Conservation (phyloP, 192 early-diverging fungal species). For the Rhizoclosmatium globosum region DNA sequence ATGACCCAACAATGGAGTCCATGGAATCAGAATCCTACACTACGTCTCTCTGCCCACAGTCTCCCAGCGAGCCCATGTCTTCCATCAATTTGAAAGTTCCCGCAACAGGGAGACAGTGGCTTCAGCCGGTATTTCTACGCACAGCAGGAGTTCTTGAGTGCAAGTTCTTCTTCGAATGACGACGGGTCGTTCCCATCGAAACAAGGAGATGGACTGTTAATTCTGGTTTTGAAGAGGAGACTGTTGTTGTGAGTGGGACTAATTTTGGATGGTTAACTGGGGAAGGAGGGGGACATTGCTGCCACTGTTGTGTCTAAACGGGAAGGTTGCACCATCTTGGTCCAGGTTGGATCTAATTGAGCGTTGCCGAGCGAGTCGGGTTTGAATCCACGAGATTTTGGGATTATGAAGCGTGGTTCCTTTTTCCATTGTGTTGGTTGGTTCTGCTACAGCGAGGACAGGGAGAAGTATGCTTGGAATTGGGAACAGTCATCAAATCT, state of each 20-base stretch:
- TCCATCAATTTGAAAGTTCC: neutral
- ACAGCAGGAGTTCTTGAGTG: slow-evolving; percentile 5
- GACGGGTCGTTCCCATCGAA: no score
- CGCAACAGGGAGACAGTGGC: neutral
- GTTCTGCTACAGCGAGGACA: neutral
- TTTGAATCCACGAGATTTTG: neutral
- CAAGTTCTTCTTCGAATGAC: no score
- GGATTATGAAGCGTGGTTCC: slow-evolving; percentile 18
- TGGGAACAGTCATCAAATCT: neutral
- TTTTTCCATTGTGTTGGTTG: neutral
- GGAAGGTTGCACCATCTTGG: no score
- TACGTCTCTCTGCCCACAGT: neutral
- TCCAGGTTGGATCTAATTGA: slow-evolving; percentile 7
- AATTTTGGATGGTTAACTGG: neutral
- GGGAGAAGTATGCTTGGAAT: neutral
- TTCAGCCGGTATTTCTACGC: slow-evolving; percentile 24
- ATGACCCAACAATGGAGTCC: slow-evolving; percentile 18
- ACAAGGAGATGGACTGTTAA: neutral
- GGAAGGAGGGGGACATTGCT: no score
- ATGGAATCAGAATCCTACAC: neutral
- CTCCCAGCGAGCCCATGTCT: neutral
- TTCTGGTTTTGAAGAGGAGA: neutral
- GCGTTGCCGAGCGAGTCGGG: neutral
- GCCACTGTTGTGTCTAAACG: neutral
- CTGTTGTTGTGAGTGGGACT: no score